Percentiles rank a stretch among this genome's conserved stretches.
Conservation (phyloP, 139 green algal species). For the Tetratostichococcus sp. region DNA sequence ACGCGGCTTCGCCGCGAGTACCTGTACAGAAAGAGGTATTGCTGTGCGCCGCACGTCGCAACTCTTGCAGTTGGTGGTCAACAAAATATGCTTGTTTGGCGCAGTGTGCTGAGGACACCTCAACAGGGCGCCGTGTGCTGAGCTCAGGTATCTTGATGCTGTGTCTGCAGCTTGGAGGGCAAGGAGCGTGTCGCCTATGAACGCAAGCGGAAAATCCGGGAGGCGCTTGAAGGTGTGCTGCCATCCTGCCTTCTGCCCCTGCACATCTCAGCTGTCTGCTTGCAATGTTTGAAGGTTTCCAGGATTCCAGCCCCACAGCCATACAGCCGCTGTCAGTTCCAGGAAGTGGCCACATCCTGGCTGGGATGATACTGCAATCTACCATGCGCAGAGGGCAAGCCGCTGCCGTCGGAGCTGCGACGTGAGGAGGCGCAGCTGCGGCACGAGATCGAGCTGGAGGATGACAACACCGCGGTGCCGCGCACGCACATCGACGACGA, state of each 20-base stretch:
- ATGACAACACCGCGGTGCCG: slow-evolving; percentile 91
- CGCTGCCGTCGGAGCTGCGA: slow-evolving; percentile 90
- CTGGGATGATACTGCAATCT: background rate
- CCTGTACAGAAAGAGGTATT: slow-evolving; percentile 82
- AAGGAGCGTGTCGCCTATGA: slow-evolving; percentile 91
- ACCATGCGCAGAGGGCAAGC: slow-evolving; percentile 86
- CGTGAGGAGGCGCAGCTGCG: slow-evolving; percentile 72
- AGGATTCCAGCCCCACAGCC: too few relatives aligned
- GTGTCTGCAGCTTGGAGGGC: slow-evolving; percentile 68
- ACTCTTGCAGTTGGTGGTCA: too few relatives aligned
- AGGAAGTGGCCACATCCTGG: too few relatives aligned
- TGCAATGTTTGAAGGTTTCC: too few relatives aligned
- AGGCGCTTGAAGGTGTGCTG: slow-evolving; percentile 76
- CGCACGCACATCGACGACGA: slow-evolving; percentile 94
- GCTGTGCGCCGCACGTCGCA: too few relatives aligned
- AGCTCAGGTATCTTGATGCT: too few relatives aligned
- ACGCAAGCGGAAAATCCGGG: slow-evolving; percentile 84
- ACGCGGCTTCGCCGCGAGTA: slow-evolving; percentile 90
- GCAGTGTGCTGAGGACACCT: too few relatives aligned
- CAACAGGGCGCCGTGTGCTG: too few relatives aligned
- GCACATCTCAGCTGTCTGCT: background rate
- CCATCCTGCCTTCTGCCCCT: background rate
- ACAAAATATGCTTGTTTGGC: too few relatives aligned
- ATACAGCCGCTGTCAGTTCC: too few relatives aligned
- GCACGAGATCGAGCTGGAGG: slow-evolving; percentile 86